Percentiles rank a stretch among this genome's conserved stretches.
These are phyloP conservation scores for Microsporum audouinii DNA, from an alignment of 2,329 filamentous ascomycete species.

Conservation along the genomic window DNA sequence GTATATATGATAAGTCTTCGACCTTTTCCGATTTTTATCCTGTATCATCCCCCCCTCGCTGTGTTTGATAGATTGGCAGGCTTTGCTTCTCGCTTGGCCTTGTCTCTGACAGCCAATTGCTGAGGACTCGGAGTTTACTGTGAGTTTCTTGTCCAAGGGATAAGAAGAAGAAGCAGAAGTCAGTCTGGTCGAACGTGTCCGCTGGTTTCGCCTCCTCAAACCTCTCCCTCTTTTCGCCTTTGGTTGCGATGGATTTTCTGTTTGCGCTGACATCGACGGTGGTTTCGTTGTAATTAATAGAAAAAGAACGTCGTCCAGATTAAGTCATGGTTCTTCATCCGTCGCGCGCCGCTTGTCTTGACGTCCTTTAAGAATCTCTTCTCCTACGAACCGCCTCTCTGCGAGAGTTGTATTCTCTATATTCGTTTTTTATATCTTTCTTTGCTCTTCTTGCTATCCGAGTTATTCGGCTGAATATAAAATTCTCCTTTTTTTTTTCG, in stretches of 20 bases:
- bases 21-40: not conserved
- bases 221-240: not conserved
- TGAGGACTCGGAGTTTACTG: not conserved
- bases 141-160: not conserved
- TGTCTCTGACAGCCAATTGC: not conserved
- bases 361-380: not conserved
- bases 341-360: not conserved
- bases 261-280: not conserved
- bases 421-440: not conserved
- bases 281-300: not conserved
- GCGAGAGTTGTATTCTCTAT: not conserved
- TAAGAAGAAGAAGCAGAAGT: not conserved
- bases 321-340: not conserved
- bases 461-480: not conserved
- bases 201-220: not conserved
- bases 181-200: not conserved
- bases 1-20: not conserved
- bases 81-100: conserved; percentile 2
- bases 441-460: not conserved
- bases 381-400: not conserved
- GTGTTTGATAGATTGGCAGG: not conserved
- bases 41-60: not conserved
- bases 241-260: not conserved
- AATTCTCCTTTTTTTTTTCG: not conserved
- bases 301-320: not conserved